Conservation (phyloP, 352 stramenopile species). For the Globisporangium nodosum region DNA sequence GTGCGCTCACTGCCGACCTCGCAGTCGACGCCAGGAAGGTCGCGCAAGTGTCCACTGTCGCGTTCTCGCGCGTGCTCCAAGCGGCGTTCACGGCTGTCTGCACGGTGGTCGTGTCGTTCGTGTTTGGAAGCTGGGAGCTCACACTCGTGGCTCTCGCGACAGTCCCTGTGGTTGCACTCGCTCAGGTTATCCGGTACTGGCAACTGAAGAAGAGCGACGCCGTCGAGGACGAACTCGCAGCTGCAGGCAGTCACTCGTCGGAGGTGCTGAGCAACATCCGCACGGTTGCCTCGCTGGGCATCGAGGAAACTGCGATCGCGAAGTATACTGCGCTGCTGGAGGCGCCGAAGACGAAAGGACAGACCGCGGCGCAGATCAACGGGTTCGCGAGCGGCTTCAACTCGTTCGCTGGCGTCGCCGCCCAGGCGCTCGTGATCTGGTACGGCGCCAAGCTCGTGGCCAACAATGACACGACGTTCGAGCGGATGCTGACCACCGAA, state of each 20-base stretch:
- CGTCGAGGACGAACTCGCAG: slow-evolving; percentile 20
- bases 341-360: slow-evolving; percentile 12
- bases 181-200: slow-evolving; percentile 19
- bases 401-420: slow-evolving; percentile 37
- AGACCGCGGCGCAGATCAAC: slow-evolving; percentile 24
- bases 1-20: slow-evolving; percentile 44
- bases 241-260: slow-evolving; percentile 29
- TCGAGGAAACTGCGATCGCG: slow-evolving; percentile 21
- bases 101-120: slow-evolving; percentile 10
- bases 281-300: slow-evolving; percentile 29
- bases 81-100: slow-evolving; percentile 29
- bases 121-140: slow-evolving; percentile 10
- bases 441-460: slow-evolving; percentile 42
- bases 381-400: slow-evolving; percentile 51
- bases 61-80: slow-evolving; percentile 36
- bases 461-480: slow-evolving; percentile 28
- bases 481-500: slow-evolving; percentile 32
- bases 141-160: slow-evolving; percentile 13
- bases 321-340: slow-evolving; percentile 27
- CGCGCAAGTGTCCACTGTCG: slow-evolving; percentile 23
- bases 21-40: slow-evolving; percentile 38
- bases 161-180: slow-evolving; percentile 13
- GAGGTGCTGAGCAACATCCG: slow-evolving; percentile 41
- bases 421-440: slow-evolving; percentile 52
- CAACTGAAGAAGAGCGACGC: slow-evolving; percentile 14